Conservation (phyloP, 2,329 filamentous ascomycete genomes). For the Coniochaeta pulveracea region DNA sequence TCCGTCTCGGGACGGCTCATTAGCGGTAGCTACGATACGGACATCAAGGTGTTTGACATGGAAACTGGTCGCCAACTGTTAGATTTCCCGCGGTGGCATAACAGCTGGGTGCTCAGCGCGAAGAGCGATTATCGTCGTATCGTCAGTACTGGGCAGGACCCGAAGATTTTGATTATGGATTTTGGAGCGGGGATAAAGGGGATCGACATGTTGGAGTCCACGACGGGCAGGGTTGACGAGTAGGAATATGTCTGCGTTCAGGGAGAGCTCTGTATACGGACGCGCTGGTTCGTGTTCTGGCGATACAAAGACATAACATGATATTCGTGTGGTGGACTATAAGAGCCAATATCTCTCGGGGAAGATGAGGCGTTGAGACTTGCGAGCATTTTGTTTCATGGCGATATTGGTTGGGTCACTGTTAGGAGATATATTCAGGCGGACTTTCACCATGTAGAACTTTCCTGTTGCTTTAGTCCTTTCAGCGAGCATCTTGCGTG, state of each 20-base stretch:
- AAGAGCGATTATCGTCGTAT: constrained; percentile 94
- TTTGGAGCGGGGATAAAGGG: constrained; percentile 58
- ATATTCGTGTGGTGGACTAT: no score
- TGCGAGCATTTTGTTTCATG: no score
- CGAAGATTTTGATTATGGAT: constrained; percentile 86
- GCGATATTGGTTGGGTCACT: no score
- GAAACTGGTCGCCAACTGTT: constrained; percentile 66
- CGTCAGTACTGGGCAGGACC: constrained; percentile 88
- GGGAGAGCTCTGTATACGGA: background rate
- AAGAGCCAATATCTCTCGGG: no score
- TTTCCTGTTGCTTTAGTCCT: no score
- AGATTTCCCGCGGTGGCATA: constrained; percentile 88
- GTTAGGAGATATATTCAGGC: no score
- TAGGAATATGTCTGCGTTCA: background rate
- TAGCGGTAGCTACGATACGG: constrained; percentile 88
- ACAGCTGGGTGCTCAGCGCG: constrained; percentile 91
- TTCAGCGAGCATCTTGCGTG: no score
- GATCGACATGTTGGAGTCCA: constrained; percentile 47
- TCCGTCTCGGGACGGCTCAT: constrained; percentile 75
- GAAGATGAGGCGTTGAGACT: no score
- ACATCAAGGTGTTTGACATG: constrained; percentile 90
- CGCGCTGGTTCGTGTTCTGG: no score
- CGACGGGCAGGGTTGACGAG: background rate
- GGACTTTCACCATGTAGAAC: no score
- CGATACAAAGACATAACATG: no score